Percentiles rank a stretch among this genome's conserved stretches.
Evolutionary conservation across 495 filamentous ascomycete genomes (phyloP).

Genomic region (Penicillium angulare): DNA sequence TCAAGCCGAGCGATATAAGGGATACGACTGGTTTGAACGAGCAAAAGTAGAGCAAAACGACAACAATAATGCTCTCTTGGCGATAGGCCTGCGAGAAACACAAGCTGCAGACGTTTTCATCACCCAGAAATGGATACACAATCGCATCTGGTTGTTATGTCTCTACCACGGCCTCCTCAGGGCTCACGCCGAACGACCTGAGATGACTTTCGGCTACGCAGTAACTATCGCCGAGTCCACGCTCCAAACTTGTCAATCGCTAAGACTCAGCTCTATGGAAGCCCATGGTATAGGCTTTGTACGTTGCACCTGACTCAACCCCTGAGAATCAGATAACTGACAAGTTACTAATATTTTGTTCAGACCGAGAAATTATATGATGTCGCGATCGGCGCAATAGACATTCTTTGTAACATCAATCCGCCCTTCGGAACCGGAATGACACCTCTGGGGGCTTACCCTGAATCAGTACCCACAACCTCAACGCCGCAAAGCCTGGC

Average conservation of each 20-base stretch:
- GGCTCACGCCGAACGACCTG: constrained; percentile 49
- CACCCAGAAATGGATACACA: constrained; percentile 83
- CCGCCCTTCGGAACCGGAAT: constrained; percentile 23
- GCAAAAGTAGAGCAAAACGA: constrained; percentile 23
- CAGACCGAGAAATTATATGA: constrained; percentile 45
- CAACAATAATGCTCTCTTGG: constrained; percentile 37
- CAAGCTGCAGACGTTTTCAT: constrained; percentile 68
- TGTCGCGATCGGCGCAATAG: constrained; percentile 38
- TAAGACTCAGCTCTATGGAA: constrained; percentile 62
- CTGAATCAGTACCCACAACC: constrained; percentile 15
- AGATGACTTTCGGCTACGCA: constrained; percentile 66
- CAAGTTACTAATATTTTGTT: constrained; percentile 14
- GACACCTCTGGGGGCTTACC: constrained; percentile 10
- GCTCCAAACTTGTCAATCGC: constrained; percentile 63
- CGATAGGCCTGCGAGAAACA: constrained; percentile 58
- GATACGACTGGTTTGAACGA: constrained; percentile 67
- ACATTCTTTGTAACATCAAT: constrained; percentile 33
- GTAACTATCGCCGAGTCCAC: constrained; percentile 66
- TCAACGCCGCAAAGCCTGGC: constrained; percentile 30
- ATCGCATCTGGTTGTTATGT: constrained; percentile 73
- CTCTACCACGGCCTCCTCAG: constrained; percentile 54
- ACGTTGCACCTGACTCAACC: constrained; percentile 26
- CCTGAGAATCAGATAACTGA: too few relatives aligned
- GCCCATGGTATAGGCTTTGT: constrained; percentile 72
- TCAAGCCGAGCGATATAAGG: constrained; percentile 40